Evolutionary conservation across 1,284 basidiomycete species (phyloP).

Genomic region (Cryptococcus sp.): DNA sequence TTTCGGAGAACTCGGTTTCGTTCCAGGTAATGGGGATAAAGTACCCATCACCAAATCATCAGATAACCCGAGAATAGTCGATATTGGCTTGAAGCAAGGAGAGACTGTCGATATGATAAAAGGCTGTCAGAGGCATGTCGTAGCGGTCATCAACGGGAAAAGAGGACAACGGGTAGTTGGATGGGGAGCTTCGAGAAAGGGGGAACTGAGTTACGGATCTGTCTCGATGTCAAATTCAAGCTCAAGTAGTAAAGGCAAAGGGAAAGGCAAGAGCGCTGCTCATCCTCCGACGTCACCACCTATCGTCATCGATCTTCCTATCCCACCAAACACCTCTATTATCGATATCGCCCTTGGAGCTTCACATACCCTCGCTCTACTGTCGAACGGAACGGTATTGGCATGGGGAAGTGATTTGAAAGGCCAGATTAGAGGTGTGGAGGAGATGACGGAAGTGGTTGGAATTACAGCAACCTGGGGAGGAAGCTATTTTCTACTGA

Average conservation of each 20-base stretch:
- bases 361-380: constrained; percentile 63
- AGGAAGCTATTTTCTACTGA: constrained; percentile 60
- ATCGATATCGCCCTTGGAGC: constrained; percentile 57
- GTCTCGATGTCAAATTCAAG: not conserved
- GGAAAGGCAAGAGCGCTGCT: constrained; percentile 30
- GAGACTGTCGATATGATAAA: constrained; percentile 47
- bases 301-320: constrained; percentile 16
- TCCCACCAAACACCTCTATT: constrained; percentile 10
- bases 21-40: constrained; percentile 7
- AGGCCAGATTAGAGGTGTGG: constrained; percentile 57
- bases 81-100: constrained; percentile 18
- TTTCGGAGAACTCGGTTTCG: constrained; percentile 67
- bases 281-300: constrained; percentile 14
- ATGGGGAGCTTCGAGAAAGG: constrained; percentile 78
- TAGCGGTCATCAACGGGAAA: constrained; percentile 49
- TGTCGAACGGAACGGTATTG: constrained; percentile 52
- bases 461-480: constrained; percentile 71
- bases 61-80: constrained; percentile 16
- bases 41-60: constrained; percentile 17
- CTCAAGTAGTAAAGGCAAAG: constrained; percentile 5
- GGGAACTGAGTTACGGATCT: constrained; percentile 47
- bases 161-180: constrained; percentile 54
- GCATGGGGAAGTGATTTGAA: constrained; percentile 66
- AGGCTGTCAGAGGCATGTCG: constrained; percentile 67
- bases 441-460: constrained; percentile 23